Percentiles rank a stretch among this genome's conserved stretches.
Evolutionary conservation across 1,284 basidiomycete species (phyloP).

Genomic region (Cryptococcus sp.): DNA sequence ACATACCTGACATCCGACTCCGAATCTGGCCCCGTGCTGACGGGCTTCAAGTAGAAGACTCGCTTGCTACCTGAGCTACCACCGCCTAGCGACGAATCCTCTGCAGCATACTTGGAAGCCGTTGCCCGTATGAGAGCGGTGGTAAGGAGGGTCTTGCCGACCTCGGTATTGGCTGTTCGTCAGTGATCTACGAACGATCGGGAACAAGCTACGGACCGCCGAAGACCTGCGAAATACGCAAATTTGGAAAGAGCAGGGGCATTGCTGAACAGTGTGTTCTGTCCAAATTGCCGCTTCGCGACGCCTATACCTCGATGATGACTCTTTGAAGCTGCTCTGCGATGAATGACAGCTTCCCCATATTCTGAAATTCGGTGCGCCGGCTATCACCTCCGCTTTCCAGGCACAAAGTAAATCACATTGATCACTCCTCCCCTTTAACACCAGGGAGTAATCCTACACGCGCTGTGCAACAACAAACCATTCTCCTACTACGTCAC

Average conservation of each 20-base stretch:
- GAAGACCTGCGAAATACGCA: constrained; percentile 83
- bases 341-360: background rate
- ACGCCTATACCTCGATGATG: too few relatives aligned
- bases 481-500: background rate
- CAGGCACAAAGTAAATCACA: background rate
- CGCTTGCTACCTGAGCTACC: constrained; percentile 30
- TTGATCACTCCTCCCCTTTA: background rate
- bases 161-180: constrained; percentile 44
- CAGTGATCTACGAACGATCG: constrained; percentile 13
- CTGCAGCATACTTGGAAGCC: constrained; percentile 42
- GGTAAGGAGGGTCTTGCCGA: constrained; percentile 86
- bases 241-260: constrained; percentile 63
- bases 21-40: constrained; percentile 75
- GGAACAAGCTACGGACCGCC: constrained; percentile 69
- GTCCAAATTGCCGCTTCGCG: too few relatives aligned
- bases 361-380: background rate
- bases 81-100: constrained; percentile 17
- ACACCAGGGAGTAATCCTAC: background rate
- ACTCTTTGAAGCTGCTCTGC: too few relatives aligned
- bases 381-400: background rate
- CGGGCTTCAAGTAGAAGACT: constrained; percentile 83
- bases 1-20: constrained; percentile 77
- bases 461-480: background rate
- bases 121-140: constrained; percentile 76
- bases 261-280: constrained; percentile 16